Evolutionary conservation across 2,329 filamentous ascomycete genomes (phyloP), one percentile per base, ranked within the genome.

Genomic region (Microcyclospora tardicrescens): DNA sequence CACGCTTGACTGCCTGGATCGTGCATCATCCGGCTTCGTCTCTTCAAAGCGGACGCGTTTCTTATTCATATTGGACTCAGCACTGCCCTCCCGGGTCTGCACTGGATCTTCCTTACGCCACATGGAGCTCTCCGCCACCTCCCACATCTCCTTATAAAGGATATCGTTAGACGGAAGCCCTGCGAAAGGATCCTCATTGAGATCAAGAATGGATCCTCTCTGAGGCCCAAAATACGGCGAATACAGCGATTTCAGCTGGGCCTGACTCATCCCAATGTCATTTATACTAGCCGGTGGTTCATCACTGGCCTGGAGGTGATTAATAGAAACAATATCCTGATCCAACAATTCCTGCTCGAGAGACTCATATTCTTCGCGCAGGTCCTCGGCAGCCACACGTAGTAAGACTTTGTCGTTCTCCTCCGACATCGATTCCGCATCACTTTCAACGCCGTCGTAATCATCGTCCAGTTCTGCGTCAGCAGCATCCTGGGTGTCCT

Each of bases 31-130:
- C 9, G 50, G 49, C 19, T 24, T 24, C 5, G 19, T 24, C 35
- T 59, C 55, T 31, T 52, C 46, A 34, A 61, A 61, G 10, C 58
- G 56, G 10, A 61, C 58, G 24, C 50, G 54, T 42, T 59, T 59
- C 37, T 53, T 52, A 6, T 43, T 52, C 13, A 39, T 43, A 9
- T 40, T 44, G 1, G 48, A 48, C 28, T 54, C 47, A 16, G 48
- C 38, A 35, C 19, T 24, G 19, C 19, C 19, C 19, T 24, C 19
- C 19, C 19, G 19, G 19, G 34, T 48, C 43, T 32, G 40, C 36
- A 10, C 37, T 36, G 33, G 40, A 47, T 14, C 40, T 34, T 16
- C 40, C 39, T 24, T 24, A 24, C 19, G 19, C 19, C 19, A 24
- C 19, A 24, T 24, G 19, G 19, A 24, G 19, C 19, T 24, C 34